Conservation (phyloP, 129 eudicot genomes). For the sunflower (Helianthus annuus) region HanXRQr2.0-SUNRISE NC_035447.2:171183257-171183756, state of each 20-base stretch:
- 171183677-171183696: no score
- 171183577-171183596: no score
- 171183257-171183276: conserved; percentile 92
- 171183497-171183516: background rate
- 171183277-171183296: conserved; percentile 73
- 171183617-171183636: no score
- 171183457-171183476: conserved; percentile 4
- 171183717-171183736: no score
- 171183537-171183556: no score
- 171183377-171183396: conserved; percentile 4
- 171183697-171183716: no score
- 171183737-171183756: no score
- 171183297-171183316: conserved; percentile 76
- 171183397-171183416: conserved; percentile 8
- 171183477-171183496: background rate
- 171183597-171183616: no score
- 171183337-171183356: conserved; percentile 86
- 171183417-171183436: background rate
- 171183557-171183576: no score
- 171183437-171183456: background rate
- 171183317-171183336: conserved; percentile 64
- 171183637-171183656: no score
- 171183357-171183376: conserved; percentile 73
- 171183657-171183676: no score
- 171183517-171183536: no score